Percentiles rank a stretch among this genome's conserved stretches.
phyloP scores from a whole-genome alignment of 345 rosid genomes.

The thale cress (Arabidopsis thaliana) region DNA sequence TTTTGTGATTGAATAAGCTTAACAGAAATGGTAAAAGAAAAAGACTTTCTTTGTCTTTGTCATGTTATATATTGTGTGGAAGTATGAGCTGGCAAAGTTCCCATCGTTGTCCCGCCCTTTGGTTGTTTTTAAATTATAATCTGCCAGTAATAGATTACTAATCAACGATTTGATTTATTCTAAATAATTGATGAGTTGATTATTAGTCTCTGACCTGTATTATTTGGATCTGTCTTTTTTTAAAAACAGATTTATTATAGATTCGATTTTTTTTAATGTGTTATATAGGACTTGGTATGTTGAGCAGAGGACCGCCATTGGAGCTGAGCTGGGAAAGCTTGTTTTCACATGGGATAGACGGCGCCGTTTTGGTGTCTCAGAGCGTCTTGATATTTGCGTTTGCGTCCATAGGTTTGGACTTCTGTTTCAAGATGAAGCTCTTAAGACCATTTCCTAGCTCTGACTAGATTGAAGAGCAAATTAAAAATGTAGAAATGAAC shows the following conservation, averaged over 20 bases:
- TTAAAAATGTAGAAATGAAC: not conserved
- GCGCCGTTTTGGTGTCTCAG: constrained; percentile 46
- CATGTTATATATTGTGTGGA: constrained; percentile 37
- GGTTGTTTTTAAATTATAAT: constrained; percentile 26
- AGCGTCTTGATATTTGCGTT: constrained; percentile 47
- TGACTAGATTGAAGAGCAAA: constrained; percentile 9
- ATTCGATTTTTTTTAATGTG: not conserved
- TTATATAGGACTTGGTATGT: constrained; percentile 65
- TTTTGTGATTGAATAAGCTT: constrained; percentile 4
- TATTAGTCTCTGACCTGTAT: constrained; percentile 34
- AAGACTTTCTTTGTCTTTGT: constrained; percentile 22
- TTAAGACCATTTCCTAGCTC: constrained; percentile 47
- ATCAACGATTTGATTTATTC: constrained; percentile 24
- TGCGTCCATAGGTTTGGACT: constrained; percentile 45
- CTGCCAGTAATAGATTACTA: constrained; percentile 29
- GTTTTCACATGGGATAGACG: constrained; percentile 44
- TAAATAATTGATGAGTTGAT: constrained; percentile 36
- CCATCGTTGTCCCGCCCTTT: constrained; percentile 24
- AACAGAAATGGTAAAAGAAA: not conserved
- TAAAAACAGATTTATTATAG: not conserved
- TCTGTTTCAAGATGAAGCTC: constrained; percentile 37
- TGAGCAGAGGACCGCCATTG: constrained; percentile 69
- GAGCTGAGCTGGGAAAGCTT: constrained; percentile 53
- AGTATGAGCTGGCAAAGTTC: constrained; percentile 38
- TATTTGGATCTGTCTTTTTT: constrained; percentile 27